These are phyloP conservation scores for Aureobasidium melanogenum DNA, from an alignment of 2,329 filamentous ascomycete species.

Conservation along the genomic window DNA sequence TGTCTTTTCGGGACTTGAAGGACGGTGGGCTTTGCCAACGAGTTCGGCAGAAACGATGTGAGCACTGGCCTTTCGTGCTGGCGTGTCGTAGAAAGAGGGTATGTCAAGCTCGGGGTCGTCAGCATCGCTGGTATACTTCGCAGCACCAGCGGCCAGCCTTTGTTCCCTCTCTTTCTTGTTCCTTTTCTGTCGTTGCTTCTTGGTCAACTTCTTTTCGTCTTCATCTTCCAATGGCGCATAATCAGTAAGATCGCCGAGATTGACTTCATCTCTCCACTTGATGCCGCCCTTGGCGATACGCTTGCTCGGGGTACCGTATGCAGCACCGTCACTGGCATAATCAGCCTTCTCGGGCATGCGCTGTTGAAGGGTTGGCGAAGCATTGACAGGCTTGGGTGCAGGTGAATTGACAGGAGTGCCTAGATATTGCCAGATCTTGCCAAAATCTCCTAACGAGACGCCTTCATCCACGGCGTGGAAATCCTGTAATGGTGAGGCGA, in stretches of 20 bases:
- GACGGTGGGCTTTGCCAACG: not conserved
- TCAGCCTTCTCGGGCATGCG: slow-evolving; percentile 21
- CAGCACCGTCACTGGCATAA: slow-evolving; percentile 38
- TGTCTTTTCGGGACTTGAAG: not conserved
- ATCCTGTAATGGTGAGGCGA: not conserved
- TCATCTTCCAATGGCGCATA: slow-evolving; percentile 11
- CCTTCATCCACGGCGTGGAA: slow-evolving; percentile 12
- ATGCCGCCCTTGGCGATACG: slow-evolving; percentile 17
- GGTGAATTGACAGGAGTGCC: slow-evolving; percentile 24
- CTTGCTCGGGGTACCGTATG: slow-evolving; percentile 18
- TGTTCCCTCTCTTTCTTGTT: slow-evolving; percentile 23
- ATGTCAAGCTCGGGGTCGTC: slow-evolving; percentile 30
- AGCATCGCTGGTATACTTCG: slow-evolving; percentile 22
- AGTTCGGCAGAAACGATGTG: slow-evolving; percentile 18
- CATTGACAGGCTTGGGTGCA: not conserved
- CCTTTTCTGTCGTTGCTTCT: slow-evolving; percentile 29
- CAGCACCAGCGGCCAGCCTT: slow-evolving; percentile 17
- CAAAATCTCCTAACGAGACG: slow-evolving; percentile 35
- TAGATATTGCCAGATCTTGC: slow-evolving; percentile 36
- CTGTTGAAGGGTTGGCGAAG: slow-evolving; percentile 16
- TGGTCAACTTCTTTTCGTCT: slow-evolving; percentile 21
- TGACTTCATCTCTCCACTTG: slow-evolving; percentile 20
- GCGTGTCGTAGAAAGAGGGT: slow-evolving; percentile 16
- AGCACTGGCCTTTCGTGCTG: slow-evolving; percentile 29
- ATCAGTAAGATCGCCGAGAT: slow-evolving; percentile 16